Evolutionary conservation across 148 eudicot species (phyloP), one percentile per base, ranked within the genome.

Genomic region (Beta vulgaris): DNA sequence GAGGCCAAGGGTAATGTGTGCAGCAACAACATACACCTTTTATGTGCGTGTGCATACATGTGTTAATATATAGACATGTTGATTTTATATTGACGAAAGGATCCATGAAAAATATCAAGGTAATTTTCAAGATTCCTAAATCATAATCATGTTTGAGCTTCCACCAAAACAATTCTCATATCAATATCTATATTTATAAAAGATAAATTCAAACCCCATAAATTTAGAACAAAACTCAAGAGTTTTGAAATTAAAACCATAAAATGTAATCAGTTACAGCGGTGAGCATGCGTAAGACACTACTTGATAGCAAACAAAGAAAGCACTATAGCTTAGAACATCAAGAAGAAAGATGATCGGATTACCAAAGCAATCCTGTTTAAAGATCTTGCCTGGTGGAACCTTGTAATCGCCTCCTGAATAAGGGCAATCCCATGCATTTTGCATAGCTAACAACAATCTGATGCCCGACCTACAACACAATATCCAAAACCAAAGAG

Each of bases 351-450:
- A 70, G 84, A 82, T 66, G 23, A 76, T 72, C 71, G 37, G 68
- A 78, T 82, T 75, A 85, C 81, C 81, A 76, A 82, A 84, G 44
- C 81, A 76, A 74, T 83, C 66, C 74, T 39, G 69, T 67, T 70
- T 71, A 85, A 72, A 85, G 76, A 77, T 80, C 96, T 85, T 90
- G 87, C 99, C 99, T 95, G 85, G 99, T 86, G 44, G 96, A 86
- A 88, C 99, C 99, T 82, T 87, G 92, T 73, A 95, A 87, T 77
- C 91, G 86, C 73, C 92, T 88, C 65, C 99, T 85, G 69, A 90
- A 95, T 64, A 95, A 76, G 29, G 99, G 99, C 77, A 95, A 80
- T 68, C 99, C 99, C 97, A 95, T 92, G 79, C 99, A 95, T 79
- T 88, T 78, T 65, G 99, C 93, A 83, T 89, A 95, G 77, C 90